Evolutionary conservation across 768 basidiomycete genomes (phyloP), one percentile per base, ranked within the genome.

Genomic region (Kwoniella dejecticola): DNA sequence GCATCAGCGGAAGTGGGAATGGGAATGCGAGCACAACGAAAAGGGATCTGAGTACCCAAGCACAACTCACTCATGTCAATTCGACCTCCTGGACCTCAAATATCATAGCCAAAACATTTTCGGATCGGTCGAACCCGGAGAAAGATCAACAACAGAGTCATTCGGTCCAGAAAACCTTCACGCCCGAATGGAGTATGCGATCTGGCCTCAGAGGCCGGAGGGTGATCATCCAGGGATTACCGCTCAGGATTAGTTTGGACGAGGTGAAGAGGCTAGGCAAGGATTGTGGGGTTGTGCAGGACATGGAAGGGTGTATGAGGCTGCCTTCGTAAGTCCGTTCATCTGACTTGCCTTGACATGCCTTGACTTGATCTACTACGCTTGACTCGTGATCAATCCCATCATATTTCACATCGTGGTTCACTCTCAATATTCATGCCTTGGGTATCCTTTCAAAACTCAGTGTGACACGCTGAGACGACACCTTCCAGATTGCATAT

Each of bases 251-350:
- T 1, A 53, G 17, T 4, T 10, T 49, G 7, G 45, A 53, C 3
- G 45, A 64, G 17, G 52, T 64, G 12, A 59, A 44, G 30, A 53
- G 42, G 38, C 41, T 64, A 27, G 57, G 52, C 10, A 64, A 60
- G 29, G 63, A 64, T 55, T 64, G 63, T 38, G 57, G 52, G 30
- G 5, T 64, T 6, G 29, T 52, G 26, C 33, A 59, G 19, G 63
- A 58, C 13, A 26, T 21, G 1, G 56, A 63, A 1, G 52, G 52
- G 3, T 52, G 48, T 36, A 42, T 40, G 19, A 47, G 29, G 19
- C 38, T 64, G 21, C 63, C 63, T 44, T 52, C 63, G 63, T 64
- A 41, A 64, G 63, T 64, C 13, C 12, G 4, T 27, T 40, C n/a
- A n/a, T n/a, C n/a, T n/a, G n/a, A n/a, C n/a, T n/a, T n/a, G n/a